Evolutionary conservation across 768 basidiomycete species (phyloP), one percentile per base, ranked within the genome.

Genomic region (Coprinellus micaceus): DNA sequence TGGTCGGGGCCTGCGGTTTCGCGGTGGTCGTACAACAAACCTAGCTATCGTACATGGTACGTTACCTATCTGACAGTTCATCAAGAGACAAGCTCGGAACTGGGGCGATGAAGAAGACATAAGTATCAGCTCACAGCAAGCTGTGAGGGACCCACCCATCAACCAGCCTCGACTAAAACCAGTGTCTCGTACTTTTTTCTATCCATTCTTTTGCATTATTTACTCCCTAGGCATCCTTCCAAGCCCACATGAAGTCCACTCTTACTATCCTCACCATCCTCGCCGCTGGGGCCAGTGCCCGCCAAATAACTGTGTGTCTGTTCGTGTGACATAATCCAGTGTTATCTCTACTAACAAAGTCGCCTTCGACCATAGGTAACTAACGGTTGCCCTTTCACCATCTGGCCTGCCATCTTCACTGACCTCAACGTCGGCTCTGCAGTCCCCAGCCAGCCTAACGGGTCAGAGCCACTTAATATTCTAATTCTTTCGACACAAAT

Each of bases 351-450:
- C 37, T 52, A 29, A 41, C 36, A 11, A 3, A 22, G 33, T 19
- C 26, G 17, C 22, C 15, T 25, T 33, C 17, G 7, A 6, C 53
- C 22, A 47, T 33, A 74, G 73, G 78, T 83, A 17, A 75, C 78
- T 64, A 87, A 86, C 66, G 76, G 69, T 6, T 86, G 85, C 64
- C 77, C 83, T 0, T 87, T 84, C 70, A 86, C 84, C 0, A 75
- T 86, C 57, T 86, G 73, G 75, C 74, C 75, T 13, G 74, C 74
- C 43, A 74, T 84, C 61, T 86, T 82, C 69, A 86, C 85, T 3
- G 82, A 82, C 57, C 60, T 80, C 39, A 78, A 77, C 60, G 79
- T 76, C 36, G 84, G 74, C 6, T 64, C 74, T 0, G 71, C 76
- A 26, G 67, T 62, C 21, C 83, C 85, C 3, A 63, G 60, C 56